A percentile compares a stretch with the other conserved stretches of the same genome.
phyloP scores from a whole-genome alignment of 306 rosid species.

The Psophocarpus tetragonolobus region DNA sequence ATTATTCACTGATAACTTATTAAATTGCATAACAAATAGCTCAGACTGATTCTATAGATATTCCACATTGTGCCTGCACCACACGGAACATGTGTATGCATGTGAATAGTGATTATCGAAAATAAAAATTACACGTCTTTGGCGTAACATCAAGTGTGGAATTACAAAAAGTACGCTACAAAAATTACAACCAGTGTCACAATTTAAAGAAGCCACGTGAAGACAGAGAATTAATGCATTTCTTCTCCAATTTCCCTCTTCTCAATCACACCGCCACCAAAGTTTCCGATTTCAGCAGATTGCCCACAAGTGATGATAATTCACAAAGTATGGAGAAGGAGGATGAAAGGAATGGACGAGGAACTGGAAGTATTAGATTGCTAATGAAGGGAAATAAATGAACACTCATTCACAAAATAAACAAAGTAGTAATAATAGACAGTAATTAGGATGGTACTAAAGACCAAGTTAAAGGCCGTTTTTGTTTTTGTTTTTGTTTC shows the following conservation, averaged over 20 bases:
- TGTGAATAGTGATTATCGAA: conserved; percentile 28
- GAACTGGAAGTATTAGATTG: conserved; percentile 19
- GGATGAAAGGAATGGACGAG: neutral
- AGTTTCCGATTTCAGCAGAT: neutral
- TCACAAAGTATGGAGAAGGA: neutral
- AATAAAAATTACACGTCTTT: conserved; percentile 18
- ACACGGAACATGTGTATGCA: conserved; percentile 43
- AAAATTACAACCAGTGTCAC: conserved; percentile 21
- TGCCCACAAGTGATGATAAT: neutral
- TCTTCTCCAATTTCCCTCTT: conserved; percentile 17
- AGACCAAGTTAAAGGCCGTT: conserved; percentile 1
- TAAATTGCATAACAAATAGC: neutral
- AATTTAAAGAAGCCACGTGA: conserved; percentile 33
- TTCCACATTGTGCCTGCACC: neutral
- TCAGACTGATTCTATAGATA: conserved; percentile 8
- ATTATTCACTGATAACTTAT: neutral
- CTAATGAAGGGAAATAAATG: neutral
- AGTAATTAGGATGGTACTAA: conserved; percentile 23
- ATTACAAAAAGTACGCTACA: conserved; percentile 5
- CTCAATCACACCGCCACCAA: conserved; percentile 25
- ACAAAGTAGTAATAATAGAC: neutral
- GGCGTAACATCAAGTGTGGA: conserved; percentile 20
- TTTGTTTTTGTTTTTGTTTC: neutral
- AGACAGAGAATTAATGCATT: conserved; percentile 31
- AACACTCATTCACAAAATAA: conserved; percentile 8